Evolutionary conservation across 1,284 basidiomycete genomes (phyloP), one percentile per base, ranked within the genome.

Genomic region (Mixia osmundae): DNA sequence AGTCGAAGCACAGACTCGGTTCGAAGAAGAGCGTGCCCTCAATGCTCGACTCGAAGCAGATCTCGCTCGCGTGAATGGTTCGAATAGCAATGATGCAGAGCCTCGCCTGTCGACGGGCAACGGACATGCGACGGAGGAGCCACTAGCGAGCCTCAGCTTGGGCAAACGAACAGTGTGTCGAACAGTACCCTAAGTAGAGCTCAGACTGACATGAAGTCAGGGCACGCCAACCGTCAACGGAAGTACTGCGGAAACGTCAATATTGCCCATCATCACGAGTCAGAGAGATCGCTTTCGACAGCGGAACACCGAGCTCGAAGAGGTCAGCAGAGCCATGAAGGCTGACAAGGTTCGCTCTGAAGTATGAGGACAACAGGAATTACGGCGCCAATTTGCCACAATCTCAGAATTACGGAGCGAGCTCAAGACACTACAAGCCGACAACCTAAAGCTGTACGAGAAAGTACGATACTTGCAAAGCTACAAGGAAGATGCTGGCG

Each of bases 391-490:
- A 55, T 89, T 79, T 60, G 78, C 85, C 44, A 70, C 74, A 35
- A 85, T 95, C 46, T 79, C 82, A 0, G 83, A 91, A 49, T 62
- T 91, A 14, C 72, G 82, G 9, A 62, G 70, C 19, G 87, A 91
- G 57, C 72, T 83, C 57, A 79, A 85, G 56, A 71, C 68, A 31
- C 62, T 91, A 23, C 83, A 91, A 56, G 66, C 71, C 0, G 87
- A 91, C 55, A 91, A 91, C 53, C 66, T 94, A 37, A 91, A 91
- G 56, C 61, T 89, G 37, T 91, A 91, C 56, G 87, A 91, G 58
- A 94, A 89, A 60, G 85, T 91, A 26, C 70, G 83, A 41, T 91
- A 91, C 54, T 85, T 89, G 71, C 82, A 89, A 55, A 79, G 75
- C 44, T 91, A 91, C 51, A 67, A 78, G 11, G 73, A 78, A 35